These are phyloP conservation scores for Globisporangium acanthophoron DNA, from an alignment of 352 stramenopile species.

Conservation along the genomic window DNA sequence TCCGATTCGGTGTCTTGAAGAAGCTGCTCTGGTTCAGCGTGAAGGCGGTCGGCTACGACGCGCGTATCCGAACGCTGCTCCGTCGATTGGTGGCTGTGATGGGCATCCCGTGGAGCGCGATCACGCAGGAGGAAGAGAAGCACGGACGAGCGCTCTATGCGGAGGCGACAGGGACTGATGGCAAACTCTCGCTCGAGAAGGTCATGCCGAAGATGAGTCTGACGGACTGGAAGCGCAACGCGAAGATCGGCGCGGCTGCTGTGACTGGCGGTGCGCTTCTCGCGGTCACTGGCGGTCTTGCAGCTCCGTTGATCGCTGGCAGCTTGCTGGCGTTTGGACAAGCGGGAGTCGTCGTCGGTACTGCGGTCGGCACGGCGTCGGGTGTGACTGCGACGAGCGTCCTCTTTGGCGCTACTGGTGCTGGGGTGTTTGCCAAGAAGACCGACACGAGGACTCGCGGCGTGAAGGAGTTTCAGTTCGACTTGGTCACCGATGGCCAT, in stretches of 20 bases:
- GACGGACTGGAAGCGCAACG: conserved; percentile 78
- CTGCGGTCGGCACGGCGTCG: conserved; percentile 43
- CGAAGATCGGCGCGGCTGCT: conserved; percentile 57
- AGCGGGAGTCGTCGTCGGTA: conserved; percentile 53
- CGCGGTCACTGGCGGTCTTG: conserved; percentile 64
- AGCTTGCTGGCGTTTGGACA: conserved; percentile 62
- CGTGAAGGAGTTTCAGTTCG: conserved; percentile 78
- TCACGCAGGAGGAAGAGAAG: conserved; percentile 55
- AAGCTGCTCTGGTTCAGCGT: conserved; percentile 78
- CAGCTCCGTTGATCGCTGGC: conserved; percentile 53
- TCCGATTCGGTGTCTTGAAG: conserved; percentile 60
- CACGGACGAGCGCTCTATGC: conserved; percentile 65
- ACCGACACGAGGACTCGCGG: conserved; percentile 66
- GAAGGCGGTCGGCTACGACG: conserved; percentile 73
- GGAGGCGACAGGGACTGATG: conserved; percentile 40
- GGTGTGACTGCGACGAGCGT: conserved; percentile 71
- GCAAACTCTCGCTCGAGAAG: conserved; percentile 52
- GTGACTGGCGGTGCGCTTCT: conserved; percentile 64
- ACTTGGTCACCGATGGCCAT: conserved; percentile 67
- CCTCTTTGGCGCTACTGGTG: conserved; percentile 74
- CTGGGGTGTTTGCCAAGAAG: conserved; percentile 75
- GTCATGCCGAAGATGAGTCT: conserved; percentile 44
- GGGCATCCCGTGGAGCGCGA: conserved; percentile 42
- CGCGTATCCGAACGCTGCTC: conserved; percentile 49
- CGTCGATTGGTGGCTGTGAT: conserved; percentile 37